These are phyloP conservation scores for Zasmidium cellare DNA, from an alignment of 2,329 filamentous ascomycete species.

Conservation along the genomic window DNA sequence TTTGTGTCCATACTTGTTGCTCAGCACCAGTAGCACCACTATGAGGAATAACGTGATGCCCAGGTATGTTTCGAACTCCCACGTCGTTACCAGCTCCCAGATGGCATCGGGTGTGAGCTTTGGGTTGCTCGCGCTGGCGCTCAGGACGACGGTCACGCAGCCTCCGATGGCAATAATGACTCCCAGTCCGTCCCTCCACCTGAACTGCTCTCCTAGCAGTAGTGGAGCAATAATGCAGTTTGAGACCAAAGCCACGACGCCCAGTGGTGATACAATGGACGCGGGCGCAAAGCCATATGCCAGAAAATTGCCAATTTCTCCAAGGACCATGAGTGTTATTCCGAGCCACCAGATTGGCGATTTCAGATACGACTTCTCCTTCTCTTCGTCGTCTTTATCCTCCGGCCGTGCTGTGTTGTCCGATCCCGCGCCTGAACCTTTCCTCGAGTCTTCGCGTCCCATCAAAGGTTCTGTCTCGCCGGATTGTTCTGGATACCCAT, in stretches of 20 bases:
- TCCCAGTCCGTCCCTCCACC: conserved; percentile 80
- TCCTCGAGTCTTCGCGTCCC: conserved; percentile 48
- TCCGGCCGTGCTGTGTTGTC: conserved; percentile 40
- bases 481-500: conserved; percentile 33
- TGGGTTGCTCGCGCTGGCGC: conserved; percentile 83
- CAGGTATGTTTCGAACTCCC: conserved; percentile 90
- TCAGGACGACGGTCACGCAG: conserved; percentile 89
- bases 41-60: conserved; percentile 75
- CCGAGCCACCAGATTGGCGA: conserved; percentile 97
- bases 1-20: conserved; percentile 77
- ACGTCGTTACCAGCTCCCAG: conserved; percentile 81
- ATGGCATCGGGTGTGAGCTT: conserved; percentile 90
- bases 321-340: conserved; percentile 86
- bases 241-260: conserved; percentile 93
- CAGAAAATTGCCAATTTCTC: conserved; percentile 93
- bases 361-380: conserved; percentile 73
- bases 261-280: conserved; percentile 93
- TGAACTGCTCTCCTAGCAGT: conserved; percentile 88
- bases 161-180: conserved; percentile 84
- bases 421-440: conserved; percentile 42
- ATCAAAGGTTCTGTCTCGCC: conserved; percentile 55
- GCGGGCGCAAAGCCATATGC: conserved; percentile 97
- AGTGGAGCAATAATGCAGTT: conserved; percentile 96
- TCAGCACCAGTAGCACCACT: conserved; percentile 74
- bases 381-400: conserved; percentile 40